Conservation (phyloP, 495 filamentous ascomycete species). For the Talaromyces borbonicus region DNA sequence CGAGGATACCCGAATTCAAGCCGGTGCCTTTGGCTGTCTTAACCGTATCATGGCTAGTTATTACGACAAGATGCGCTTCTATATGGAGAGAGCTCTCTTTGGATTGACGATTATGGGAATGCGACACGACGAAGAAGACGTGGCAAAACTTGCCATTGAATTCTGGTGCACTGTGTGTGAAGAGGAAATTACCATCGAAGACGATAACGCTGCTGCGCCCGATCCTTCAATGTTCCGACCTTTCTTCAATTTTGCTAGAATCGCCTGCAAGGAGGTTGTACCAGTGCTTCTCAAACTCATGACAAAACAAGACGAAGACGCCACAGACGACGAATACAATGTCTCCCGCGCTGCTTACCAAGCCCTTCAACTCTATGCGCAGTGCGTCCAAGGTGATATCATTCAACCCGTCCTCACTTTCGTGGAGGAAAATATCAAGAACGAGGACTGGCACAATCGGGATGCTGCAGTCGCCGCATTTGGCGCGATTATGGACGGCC, state of each 20-base stretch:
- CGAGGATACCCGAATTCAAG: conserved; percentile 77
- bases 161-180: conserved; percentile 99
- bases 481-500: conserved; percentile 97
- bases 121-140: conserved; percentile 96
- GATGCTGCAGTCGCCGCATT: conserved; percentile 98
- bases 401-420: conserved; percentile 78
- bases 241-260: conserved; percentile 83
- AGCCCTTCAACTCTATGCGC: conserved; percentile 88
- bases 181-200: conserved; percentile 93
- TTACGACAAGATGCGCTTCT: conserved; percentile 99
- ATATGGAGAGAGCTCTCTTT: conserved; percentile 99
- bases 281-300: conserved; percentile 82
- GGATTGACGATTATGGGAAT: conserved; percentile 98
- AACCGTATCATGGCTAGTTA: conserved; percentile 98
- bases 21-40: conserved; percentile 89
- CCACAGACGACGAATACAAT: conserved; percentile 93
- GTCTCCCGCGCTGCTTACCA: conserved; percentile 91
- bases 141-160: conserved; percentile 93
- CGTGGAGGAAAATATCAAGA: conserved; percentile 81
- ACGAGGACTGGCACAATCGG: conserved; percentile 82
- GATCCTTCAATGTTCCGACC: conserved; percentile 44
- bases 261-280: conserved; percentile 85
- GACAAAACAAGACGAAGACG: conserved; percentile 96
- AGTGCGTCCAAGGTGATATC: conserved; percentile 72
- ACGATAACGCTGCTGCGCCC: conserved; percentile 66